Evolutionary conservation across 2,329 filamentous ascomycete species (phyloP).

Genomic region (Fusarium sp.): DNA sequence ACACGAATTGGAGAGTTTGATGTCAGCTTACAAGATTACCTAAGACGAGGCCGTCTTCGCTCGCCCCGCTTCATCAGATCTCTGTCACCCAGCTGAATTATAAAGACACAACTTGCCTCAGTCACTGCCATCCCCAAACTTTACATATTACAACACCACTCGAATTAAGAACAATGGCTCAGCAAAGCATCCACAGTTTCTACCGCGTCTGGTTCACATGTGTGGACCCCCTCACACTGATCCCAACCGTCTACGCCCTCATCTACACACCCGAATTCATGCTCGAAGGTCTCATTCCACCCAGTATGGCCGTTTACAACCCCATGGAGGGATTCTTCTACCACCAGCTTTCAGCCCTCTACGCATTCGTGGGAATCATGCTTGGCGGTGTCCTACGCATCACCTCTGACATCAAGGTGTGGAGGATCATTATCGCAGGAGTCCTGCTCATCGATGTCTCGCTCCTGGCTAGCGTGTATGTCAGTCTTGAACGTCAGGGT

Average conservation of each 20-base stretch:
- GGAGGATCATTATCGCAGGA: conserved; percentile 28
- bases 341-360: conserved; percentile 37
- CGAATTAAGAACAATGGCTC: conserved; percentile 9
- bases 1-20: neutral
- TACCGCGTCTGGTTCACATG: conserved; percentile 42
- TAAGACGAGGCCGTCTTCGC: neutral
- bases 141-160: neutral
- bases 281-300: conserved; percentile 33
- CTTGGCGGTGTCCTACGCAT: conserved; percentile 19
- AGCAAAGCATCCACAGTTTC: conserved; percentile 13
- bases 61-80: neutral
- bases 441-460: conserved; percentile 37
- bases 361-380: conserved; percentile 29
- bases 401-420: conserved; percentile 35
- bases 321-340: conserved; percentile 39
- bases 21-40: neutral
- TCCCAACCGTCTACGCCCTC: conserved; percentile 27
- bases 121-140: neutral
- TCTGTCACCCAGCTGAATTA: neutral
- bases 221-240: conserved; percentile 29
- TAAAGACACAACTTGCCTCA: neutral
- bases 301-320: conserved; percentile 22
- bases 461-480: conserved; percentile 27
- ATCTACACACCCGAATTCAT: conserved; percentile 33
- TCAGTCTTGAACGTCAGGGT: conserved; percentile 33